These are phyloP conservation scores for Sarocladiaceae sp. DNA, from an alignment of 2,329 filamentous ascomycete genomes.

Conservation along the genomic window DNA sequence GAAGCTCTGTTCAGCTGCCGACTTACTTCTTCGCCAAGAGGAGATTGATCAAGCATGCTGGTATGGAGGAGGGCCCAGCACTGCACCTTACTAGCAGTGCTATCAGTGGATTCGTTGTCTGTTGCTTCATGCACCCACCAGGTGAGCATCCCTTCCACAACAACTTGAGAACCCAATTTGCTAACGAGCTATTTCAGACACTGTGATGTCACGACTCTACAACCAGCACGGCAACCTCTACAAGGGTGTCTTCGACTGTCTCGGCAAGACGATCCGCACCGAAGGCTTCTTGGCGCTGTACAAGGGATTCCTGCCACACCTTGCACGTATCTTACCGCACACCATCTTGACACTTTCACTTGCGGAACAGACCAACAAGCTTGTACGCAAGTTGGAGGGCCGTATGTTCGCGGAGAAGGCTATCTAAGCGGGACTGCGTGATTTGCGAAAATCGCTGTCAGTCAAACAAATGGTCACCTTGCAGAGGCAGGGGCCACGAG, in stretches of 20 bases:
- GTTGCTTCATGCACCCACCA: constrained; percentile 96
- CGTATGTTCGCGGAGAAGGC: constrained; percentile 35
- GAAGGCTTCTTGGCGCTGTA: constrained; percentile 92
- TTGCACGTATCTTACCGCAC: constrained; percentile 91
- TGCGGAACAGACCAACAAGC: constrained; percentile 95
- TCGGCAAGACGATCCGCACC: constrained; percentile 84
- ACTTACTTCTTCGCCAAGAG: constrained; percentile 99
- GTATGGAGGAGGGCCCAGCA: constrained; percentile 85
- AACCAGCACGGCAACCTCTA: constrained; percentile 99
- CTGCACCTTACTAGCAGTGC: constrained; percentile 87
- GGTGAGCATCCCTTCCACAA: not conserved
- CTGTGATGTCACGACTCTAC: constrained; percentile 97
- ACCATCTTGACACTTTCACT: constrained; percentile 90
- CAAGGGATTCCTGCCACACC: constrained; percentile 94
- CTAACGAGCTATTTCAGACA: constrained; percentile 52
- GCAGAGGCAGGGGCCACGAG: not conserved
- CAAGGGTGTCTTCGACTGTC: constrained; percentile 84
- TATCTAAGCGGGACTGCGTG: too few species aligned
- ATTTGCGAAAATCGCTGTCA: too few species aligned
- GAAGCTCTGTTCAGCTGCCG: constrained; percentile 90
- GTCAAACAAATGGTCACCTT: too few species aligned
- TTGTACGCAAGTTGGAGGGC: constrained; percentile 74
- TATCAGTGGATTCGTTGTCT: constrained; percentile 91
- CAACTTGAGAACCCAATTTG: not conserved
- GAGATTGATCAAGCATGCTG: constrained; percentile 73